Conservation (phyloP, 768 basidiomycete species). For the Termitomyces bulborhizus region DNA sequence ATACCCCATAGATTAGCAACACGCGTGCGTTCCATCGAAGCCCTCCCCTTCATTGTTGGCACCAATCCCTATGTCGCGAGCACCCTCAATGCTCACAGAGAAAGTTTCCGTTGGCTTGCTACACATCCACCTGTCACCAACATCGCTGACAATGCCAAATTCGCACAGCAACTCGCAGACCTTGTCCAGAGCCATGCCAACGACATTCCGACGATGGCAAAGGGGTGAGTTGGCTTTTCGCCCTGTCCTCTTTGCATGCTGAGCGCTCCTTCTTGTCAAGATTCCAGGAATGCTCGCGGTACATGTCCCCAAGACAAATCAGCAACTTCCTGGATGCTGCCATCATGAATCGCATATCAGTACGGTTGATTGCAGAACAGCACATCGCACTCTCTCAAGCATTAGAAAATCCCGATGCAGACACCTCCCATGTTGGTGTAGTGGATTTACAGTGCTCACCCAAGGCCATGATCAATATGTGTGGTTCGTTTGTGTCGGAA, state of each 20-base stretch:
- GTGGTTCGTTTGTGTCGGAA: conserved; percentile 77
- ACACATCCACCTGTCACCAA: conserved; percentile 59
- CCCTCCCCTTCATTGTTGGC: conserved; percentile 82
- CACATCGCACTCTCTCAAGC: conserved; percentile 81
- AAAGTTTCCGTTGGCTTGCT: conserved; percentile 66
- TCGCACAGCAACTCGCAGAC: conserved; percentile 60
- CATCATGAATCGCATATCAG: conserved; percentile 81
- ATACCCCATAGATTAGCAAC: conserved; percentile 73
- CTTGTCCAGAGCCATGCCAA: conserved; percentile 76
- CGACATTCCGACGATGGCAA: conserved; percentile 88
- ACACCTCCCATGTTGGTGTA: conserved; percentile 54
- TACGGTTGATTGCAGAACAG: conserved; percentile 86
- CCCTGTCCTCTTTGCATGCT: not conserved
- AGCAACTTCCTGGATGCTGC: conserved; percentile 77
- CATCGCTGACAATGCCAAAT: conserved; percentile 62
- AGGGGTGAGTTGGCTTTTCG: conserved; percentile 47
- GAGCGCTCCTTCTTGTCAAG: conserved; percentile 28
- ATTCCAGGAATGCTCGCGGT: conserved; percentile 81
- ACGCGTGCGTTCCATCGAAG: conserved; percentile 68
- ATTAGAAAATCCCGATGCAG: conserved; percentile 33
- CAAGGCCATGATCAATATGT: conserved; percentile 66
- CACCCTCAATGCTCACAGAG: conserved; percentile 59
- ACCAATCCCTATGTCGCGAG: conserved; percentile 83
- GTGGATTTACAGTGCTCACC: conserved; percentile 73
- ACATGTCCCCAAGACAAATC: conserved; percentile 78